Evolutionary conservation across 2,329 filamentous ascomycete species (phyloP), one percentile per base, ranked within the genome.

Genomic region (Beauveria bassiana): DNA sequence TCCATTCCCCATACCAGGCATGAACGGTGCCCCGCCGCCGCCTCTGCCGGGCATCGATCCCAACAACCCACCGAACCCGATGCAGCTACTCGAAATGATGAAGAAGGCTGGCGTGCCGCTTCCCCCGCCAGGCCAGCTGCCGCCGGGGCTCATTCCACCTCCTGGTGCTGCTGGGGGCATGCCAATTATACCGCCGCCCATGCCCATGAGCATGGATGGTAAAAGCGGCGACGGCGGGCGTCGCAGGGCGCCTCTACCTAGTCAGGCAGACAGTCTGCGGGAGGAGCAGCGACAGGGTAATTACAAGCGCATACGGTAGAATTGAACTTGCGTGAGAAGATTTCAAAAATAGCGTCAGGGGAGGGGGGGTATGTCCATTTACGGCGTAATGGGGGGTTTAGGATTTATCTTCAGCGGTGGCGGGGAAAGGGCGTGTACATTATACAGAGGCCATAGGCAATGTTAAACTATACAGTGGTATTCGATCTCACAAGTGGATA

Each of bases 201-300:
- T 78, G 65, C 73, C 76, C 22, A 71, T 73, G 20, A 65, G 64
- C 45, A 68, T 70, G 57, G 70, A 73, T 62, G 66, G 67, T 62
- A 69, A 74, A 62, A 68, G 72, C 68, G 74, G 72, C 14, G 71
- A 68, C 24, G 73, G 4, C 3, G 26, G n/a, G 8, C 45, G 68
- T 40, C 76, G 85, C 20, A 81, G 88, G 64, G 90, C 83, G 6
- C 91, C 90, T 9, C 75, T 96, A 49, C 91, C 91, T 0, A 93
- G 90, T 70, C 91, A 96, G 74, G 86, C 90, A 70, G 91, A 95
- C 71, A 93, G 89, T 67, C 75, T 96, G 67, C 84, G 87, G 67
- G 85, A 88, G 72, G 90, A 93, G 73, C 91, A 93, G 78, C 82
- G 82, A 61, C 78, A 79, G 59, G 85, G 85, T 3, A 80, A 86